A percentile compares a stretch with the other conserved stretches of the same genome.
Conservation (phyloP, 495 filamentous ascomycete genomes). For the Daldinia loculata region DNA sequence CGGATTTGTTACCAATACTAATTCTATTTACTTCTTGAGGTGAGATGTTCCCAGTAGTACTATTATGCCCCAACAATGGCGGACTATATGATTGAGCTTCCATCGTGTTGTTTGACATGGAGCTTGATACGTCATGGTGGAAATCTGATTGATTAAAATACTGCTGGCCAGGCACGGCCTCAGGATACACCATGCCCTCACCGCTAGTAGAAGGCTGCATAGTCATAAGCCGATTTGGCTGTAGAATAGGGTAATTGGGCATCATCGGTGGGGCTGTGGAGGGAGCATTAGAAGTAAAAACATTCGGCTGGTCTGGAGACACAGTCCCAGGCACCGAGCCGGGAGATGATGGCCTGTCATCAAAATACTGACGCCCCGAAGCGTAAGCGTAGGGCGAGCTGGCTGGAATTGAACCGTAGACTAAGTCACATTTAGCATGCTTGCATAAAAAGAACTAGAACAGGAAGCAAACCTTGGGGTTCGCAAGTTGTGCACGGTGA, state of each 20-base stretch:
- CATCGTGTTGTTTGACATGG: constrained; percentile 35
- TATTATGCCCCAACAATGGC: constrained; percentile 25
- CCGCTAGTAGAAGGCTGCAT: constrained; percentile 49
- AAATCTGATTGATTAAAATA: constrained; percentile 41
- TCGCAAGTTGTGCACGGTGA: constrained; percentile 52
- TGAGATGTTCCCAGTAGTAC: constrained; percentile 12
- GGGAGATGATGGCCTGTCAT: constrained; percentile 46
- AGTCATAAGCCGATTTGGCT: constrained; percentile 48
- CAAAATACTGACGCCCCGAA: constrained; percentile 41
- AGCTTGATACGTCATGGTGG: constrained; percentile 34
- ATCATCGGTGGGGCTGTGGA: constrained; percentile 49
- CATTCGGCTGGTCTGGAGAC: constrained; percentile 39
- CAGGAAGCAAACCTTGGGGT: constrained; percentile 46
- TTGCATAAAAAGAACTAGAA: constrained; percentile 8
- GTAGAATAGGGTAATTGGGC: constrained; percentile 52
- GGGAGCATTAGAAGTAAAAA: constrained; percentile 47
- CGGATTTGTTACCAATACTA: constrained; percentile 21
- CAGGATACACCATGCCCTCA: constrained; percentile 60
- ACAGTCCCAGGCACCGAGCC: constrained; percentile 37
- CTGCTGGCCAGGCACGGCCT: constrained; percentile 36
- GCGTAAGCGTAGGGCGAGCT: constrained; percentile 48
- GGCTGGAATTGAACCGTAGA: constrained; percentile 46
- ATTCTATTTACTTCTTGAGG: constrained; percentile 33
- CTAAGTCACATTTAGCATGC: constrained; percentile 44
- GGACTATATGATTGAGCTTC: constrained; percentile 27